A percentile compares a stretch with the other conserved stretches of the same genome.
These are phyloP conservation scores for Pseudogymnoascus sp. DNA, from an alignment of 2,329 filamentous ascomycete species.

Conservation along the genomic window DNA sequence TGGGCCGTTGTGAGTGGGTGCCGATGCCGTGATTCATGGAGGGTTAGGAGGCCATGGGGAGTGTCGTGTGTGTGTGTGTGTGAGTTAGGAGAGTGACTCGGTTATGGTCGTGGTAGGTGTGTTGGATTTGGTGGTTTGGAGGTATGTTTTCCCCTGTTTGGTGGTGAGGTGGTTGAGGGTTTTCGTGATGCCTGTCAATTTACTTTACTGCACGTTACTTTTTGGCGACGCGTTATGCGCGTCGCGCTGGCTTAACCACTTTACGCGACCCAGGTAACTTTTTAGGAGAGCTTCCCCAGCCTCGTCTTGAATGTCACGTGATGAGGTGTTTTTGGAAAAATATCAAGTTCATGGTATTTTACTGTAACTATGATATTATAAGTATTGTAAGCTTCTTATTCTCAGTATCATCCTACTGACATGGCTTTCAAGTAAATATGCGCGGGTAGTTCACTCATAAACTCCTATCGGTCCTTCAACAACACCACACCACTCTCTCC, in stretches of 20 bases:
- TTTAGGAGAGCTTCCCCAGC: background rate
- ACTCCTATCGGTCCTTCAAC: background rate
- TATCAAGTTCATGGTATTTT: background rate
- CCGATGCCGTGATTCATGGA: background rate
- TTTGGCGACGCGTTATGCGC: background rate
- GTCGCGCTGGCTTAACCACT: background rate
- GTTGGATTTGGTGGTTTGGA: background rate
- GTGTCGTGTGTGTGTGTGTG: background rate
- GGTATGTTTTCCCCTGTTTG: background rate
- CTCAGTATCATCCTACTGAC: background rate
- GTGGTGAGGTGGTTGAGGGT: background rate
- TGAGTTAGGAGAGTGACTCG: background rate
- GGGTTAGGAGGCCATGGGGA: background rate
- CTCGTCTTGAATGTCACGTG: background rate
- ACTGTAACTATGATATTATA: background rate
- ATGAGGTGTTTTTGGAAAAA: too few species aligned
- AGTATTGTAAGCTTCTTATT: background rate
- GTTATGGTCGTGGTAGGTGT: background rate
- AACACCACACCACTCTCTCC: background rate
- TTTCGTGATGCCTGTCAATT: slow-evolving; percentile 4
- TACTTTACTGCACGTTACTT: background rate
- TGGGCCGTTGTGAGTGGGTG: slow-evolving; percentile 13
- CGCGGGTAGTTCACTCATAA: too few species aligned
- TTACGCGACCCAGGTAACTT: background rate
- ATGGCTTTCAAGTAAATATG: too few species aligned